These are phyloP conservation scores for Tuber calosporum DNA, from an alignment of 495 filamentous ascomycete genomes.

Conservation along the genomic window DNA sequence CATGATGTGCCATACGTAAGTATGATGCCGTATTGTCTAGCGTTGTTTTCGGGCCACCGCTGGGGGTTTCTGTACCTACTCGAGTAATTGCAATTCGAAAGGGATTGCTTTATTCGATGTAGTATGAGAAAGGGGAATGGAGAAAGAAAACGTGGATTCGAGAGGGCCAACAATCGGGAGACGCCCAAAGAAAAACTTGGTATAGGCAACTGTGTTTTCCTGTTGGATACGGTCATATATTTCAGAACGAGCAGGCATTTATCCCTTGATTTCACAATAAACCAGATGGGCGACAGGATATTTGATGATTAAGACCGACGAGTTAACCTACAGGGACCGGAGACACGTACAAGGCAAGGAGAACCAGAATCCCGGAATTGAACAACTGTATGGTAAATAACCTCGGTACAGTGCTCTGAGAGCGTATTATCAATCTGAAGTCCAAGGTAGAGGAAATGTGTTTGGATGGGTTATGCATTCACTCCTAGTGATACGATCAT, in stretches of 20 bases:
- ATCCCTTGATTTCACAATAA: not conserved
- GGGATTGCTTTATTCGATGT: not conserved
- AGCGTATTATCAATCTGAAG: too few species aligned
- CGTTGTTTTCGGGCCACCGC: not conserved
- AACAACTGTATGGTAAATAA: too few species aligned
- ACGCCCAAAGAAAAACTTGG: not conserved
- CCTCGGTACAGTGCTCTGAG: too few species aligned
- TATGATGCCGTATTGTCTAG: not conserved
- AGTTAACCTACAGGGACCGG: too few species aligned
- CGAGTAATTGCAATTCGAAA: not conserved
- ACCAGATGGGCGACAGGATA: not conserved
- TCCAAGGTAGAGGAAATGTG: too few species aligned
- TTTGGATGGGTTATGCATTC: too few species aligned
- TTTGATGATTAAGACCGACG: not conserved
- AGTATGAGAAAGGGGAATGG: not conserved
- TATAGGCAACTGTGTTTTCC: not conserved
- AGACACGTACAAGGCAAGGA: too few species aligned
- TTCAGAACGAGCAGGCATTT: not conserved
- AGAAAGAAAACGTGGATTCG: not conserved
- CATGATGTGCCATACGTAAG: not conserved
- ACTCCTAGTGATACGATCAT: too few species aligned
- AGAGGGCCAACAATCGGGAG: not conserved
- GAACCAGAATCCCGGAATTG: too few species aligned
- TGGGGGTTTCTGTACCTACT: not conserved
- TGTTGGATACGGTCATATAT: not conserved